Percentiles rank a stretch among this genome's conserved stretches.
phyloP scores from a whole-genome alignment of 345 rosid genomes.

The Eucalyptus sp. region DNA sequence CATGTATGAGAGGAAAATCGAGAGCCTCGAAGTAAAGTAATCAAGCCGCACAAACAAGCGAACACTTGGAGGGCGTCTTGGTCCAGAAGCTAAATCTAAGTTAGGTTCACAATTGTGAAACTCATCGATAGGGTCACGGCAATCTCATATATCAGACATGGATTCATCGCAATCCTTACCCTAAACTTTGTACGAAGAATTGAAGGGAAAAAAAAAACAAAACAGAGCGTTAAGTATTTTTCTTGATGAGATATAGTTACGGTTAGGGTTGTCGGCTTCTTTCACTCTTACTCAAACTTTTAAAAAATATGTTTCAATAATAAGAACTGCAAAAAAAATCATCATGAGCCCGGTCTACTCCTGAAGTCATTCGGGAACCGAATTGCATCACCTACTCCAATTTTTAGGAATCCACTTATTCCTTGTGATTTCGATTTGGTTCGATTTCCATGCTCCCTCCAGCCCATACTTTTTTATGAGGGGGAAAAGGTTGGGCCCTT shows the following conservation, averaged over 20 bases:
- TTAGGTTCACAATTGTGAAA: neutral
- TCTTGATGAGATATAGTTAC: neutral
- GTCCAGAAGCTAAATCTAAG: neutral
- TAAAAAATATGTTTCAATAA: too few relatives aligned
- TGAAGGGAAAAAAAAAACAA: neutral
- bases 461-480: neutral
- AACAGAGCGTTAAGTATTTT: neutral
- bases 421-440: neutral
- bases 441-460: neutral
- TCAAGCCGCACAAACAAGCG: neutral
- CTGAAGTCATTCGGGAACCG: neutral
- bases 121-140: neutral
- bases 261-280: neutral
- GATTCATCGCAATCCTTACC: neutral
- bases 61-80: neutral
- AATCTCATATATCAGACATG: neutral
- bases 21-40: neutral
- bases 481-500: neutral
- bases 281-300: neutral
- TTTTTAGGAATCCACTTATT: neutral
- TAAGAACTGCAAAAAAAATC: neutral
- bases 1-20: neutral
- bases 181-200: neutral
- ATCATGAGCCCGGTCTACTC: too few relatives aligned
- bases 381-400: neutral